phyloP scores from a whole-genome alignment of 2,329 filamentous ascomycete species.

The Xylariaceae sp. region DNA sequence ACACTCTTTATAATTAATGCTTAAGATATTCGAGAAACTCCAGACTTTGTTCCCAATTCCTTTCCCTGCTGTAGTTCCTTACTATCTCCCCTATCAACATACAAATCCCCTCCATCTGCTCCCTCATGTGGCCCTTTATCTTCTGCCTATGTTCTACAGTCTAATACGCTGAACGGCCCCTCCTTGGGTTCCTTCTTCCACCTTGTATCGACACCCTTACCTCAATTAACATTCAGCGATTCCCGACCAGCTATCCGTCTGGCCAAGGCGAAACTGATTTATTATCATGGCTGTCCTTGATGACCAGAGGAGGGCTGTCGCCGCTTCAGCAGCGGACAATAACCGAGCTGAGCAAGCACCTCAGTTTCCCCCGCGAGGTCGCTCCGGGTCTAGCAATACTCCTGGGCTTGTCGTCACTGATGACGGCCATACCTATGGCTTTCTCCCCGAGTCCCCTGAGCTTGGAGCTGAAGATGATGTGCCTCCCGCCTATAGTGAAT shows the following conservation, averaged over 20 bases:
- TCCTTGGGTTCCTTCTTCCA: not conserved
- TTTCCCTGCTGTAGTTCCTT: not conserved
- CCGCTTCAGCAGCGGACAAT: not conserved
- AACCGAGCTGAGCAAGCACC: conserved; percentile 12
- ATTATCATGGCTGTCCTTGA: conserved; percentile 18
- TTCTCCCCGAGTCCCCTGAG: conserved; percentile 45
- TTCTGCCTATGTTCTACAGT: not conserved
- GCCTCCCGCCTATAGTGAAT: conserved; percentile 65
- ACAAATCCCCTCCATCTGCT: conserved; percentile 1
- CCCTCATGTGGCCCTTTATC: conserved; percentile 6
- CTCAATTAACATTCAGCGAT: not conserved
- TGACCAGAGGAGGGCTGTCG: conserved; percentile 9
- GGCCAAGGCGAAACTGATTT: not conserved
- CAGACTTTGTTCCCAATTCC: too few species aligned
- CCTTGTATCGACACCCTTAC: not conserved
- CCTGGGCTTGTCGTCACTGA: conserved; percentile 46
- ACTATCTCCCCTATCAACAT: not conserved
- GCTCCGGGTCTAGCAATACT: conserved; percentile 31
- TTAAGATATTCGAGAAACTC: not conserved
- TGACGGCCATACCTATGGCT: conserved; percentile 40
- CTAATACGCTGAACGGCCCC: not conserved
- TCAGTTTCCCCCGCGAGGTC: not conserved
- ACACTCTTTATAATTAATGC: not conserved
- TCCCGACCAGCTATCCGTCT: not conserved
- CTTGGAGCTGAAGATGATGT: conserved; percentile 50